Conservation (phyloP, 1,284 basidiomycete species). For the Heterobasidion annosum region DNA sequence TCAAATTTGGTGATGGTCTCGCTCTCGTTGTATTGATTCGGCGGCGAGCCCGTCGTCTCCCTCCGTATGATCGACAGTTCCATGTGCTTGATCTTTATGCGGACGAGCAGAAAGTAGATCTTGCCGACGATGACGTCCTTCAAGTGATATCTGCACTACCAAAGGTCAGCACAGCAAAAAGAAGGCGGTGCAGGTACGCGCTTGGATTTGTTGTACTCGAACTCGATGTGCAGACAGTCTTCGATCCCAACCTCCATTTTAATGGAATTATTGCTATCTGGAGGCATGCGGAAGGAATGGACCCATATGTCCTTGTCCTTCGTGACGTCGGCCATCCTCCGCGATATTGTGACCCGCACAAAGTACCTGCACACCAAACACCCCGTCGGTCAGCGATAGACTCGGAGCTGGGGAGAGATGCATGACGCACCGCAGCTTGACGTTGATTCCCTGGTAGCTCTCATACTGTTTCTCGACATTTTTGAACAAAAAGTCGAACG, state of each 20-base stretch:
- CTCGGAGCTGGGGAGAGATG: neutral
- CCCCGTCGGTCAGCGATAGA: neutral
- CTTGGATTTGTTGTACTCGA: conserved; percentile 99
- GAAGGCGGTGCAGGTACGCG: conserved; percentile 26
- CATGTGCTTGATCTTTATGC: conserved; percentile 99
- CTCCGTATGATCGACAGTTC: conserved; percentile 96
- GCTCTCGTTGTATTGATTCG: conserved; percentile 98
- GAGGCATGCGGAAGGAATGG: conserved; percentile 96
- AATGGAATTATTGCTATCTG: conserved; percentile 95
- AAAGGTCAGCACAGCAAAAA: neutral
- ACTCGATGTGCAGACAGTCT: conserved; percentile 98
- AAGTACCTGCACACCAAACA: conserved; percentile 60
- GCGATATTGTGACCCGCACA: conserved; percentile 84
- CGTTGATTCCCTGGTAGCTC: conserved; percentile 96
- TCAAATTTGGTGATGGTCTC: conserved; percentile 99
- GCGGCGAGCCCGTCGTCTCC: conserved; percentile 92
- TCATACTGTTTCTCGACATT: conserved; percentile 99
- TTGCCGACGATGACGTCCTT: conserved; percentile 99
- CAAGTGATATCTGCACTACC: conserved; percentile 77
- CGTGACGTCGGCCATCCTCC: conserved; percentile 85
- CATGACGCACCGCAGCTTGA: conserved; percentile 76
- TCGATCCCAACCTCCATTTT: conserved; percentile 99
- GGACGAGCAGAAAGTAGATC: conserved; percentile 96
- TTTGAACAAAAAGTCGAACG: conserved; percentile 96
- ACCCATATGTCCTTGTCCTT: conserved; percentile 98